A percentile compares a stretch with the other conserved stretches of the same genome.
Conservation (phyloP, 306 rosid species). For the Argentina anserina region DNA sequence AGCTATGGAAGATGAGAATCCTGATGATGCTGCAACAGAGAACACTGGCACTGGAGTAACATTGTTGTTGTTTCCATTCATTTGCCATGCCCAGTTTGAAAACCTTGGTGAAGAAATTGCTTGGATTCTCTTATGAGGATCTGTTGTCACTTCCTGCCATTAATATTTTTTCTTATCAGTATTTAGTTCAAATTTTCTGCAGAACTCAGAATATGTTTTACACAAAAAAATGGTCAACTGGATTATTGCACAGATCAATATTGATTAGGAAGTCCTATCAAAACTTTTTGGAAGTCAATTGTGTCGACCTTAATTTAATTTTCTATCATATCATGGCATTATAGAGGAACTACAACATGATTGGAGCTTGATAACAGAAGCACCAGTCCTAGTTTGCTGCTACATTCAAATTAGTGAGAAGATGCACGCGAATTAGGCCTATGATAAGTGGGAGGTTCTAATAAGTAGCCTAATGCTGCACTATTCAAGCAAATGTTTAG, state of each 20-base stretch:
- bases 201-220: not conserved
- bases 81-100: conserved; percentile 41
- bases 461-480: not conserved
- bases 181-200: not conserved
- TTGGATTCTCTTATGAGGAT: conserved; percentile 18
- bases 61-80: conserved; percentile 22
- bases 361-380: not conserved
- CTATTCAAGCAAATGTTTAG: not conserved
- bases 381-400: not conserved
- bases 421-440: not conserved
- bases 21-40: conserved; percentile 68
- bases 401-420: not conserved
- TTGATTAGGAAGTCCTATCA: not conserved
- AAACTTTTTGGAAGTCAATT: not conserved
- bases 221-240: not conserved
- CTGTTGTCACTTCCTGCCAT: conserved; percentile 34
- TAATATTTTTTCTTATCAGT: not conserved
- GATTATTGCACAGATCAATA: not conserved
- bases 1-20: conserved; percentile 46
- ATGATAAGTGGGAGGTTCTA: not conserved
- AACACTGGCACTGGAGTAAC: conserved; percentile 28
- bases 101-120: conserved; percentile 25
- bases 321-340: not conserved
- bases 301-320: not conserved
- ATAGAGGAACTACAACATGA: not conserved